A percentile compares a stretch with the other conserved stretches of the same genome.
These are phyloP conservation scores for Lupinus albus DNA, from an alignment of 306 rosid genomes.

Conservation along the genomic window DNA sequence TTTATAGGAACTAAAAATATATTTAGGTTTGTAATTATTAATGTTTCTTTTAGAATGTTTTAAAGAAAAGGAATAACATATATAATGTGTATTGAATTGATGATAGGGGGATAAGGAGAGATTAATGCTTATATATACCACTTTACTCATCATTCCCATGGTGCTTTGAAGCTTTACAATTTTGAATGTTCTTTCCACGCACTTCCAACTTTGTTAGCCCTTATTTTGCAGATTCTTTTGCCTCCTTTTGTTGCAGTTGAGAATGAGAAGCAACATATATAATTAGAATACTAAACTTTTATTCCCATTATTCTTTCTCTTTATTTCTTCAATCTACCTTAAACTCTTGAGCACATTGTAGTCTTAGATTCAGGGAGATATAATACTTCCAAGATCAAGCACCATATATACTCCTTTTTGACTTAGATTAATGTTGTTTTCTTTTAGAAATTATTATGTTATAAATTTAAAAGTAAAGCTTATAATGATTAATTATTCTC, in stretches of 20 bases:
- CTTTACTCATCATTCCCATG: conserved; percentile 35
- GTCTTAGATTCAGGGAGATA: conserved; percentile 34
- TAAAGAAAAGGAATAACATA: no score
- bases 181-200: conserved; percentile 37
- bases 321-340: conserved; percentile 23
- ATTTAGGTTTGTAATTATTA: no score
- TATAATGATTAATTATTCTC: conserved; percentile 41
- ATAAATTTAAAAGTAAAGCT: conserved; percentile 44
- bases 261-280: conserved; percentile 33
- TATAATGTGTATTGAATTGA: background rate
- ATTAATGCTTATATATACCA: conserved; percentile 12
- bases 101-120: background rate
- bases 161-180: conserved; percentile 40
- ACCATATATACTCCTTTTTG: background rate
- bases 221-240: background rate
- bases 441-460: conserved; percentile 25
- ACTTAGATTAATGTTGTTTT: conserved; percentile 7
- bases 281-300: conserved; percentile 34
- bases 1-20: no score
- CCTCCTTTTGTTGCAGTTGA: conserved; percentile 23
- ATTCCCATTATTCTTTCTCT: background rate
- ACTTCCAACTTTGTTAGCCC: conserved; percentile 33
- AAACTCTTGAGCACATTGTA: conserved; percentile 1
- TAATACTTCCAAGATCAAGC: conserved; percentile 33
- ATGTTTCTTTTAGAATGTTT: no score